Base-by-base conservation (phyloP, 2,329 filamentous ascomycete genomes). In the Cyphellophora europaea region DNA sequence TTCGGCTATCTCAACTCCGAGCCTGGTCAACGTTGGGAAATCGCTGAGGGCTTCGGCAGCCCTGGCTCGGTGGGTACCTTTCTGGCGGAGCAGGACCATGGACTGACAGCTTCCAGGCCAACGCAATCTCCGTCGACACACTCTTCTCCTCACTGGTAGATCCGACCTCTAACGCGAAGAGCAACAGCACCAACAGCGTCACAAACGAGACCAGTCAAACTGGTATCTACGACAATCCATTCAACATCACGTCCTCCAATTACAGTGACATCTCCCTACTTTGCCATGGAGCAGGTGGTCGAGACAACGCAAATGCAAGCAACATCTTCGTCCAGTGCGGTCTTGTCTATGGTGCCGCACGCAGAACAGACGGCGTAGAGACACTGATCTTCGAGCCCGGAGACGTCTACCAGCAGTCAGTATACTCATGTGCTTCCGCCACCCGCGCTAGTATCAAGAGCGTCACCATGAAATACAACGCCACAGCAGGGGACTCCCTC, bases 361-460 rank as follows among this genome's bases (percentile, higher is more conserved):
- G 44, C 11, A 54, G 60, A 6, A 39, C 45, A 1, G 61, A 66
- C 31, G 53, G 49, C 1, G 54, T 52, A 1, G 44, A 49, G 4
- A 47, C 52, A 3, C 42, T 62, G 2, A 42, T 64, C 3, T 59
- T 61, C 15, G 60, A 67, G 15, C 52, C 55, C 5, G 57, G 56
- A 8, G 21, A 25, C n/a, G 32, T 17, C 4, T 30, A 35, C 15
- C 31, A 35, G 23, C 32, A 30, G 15, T 33, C 32, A 19, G 36
- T 69, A 1, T 67, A 68, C 38, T 51, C 55, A 0, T 70, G 67
- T 40, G 62, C 63, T 1, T 58, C 57, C 0, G 48, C 59, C 0
- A 40, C 61, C 3, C 57, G 58, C 29, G 65, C 66, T 3, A 57
- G 53, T 2, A 53, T 71, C 36, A 69, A 69, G 41, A 63, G 58